A percentile compares a stretch with the other conserved stretches of the same genome.
phyloP scores from a whole-genome alignment of 1,139 yeast genomes.

The Pichia sp. region DNA sequence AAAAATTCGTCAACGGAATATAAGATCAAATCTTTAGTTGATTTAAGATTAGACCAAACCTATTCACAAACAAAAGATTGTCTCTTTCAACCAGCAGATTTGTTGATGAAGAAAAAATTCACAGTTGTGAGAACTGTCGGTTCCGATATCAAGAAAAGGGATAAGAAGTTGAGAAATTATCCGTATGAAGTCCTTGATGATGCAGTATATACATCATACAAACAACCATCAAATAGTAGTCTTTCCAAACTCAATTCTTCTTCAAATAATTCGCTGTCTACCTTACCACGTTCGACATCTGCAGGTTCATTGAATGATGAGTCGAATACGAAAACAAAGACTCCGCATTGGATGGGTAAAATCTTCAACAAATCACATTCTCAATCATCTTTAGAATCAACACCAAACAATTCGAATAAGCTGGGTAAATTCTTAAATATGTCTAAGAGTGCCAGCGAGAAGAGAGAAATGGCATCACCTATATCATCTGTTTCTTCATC shows the following conservation, averaged over 20 bases:
- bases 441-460: background rate
- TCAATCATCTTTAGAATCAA: background rate
- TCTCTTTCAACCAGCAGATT: conserved; percentile 45
- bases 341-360: conserved; percentile 14
- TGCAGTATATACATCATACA: conserved; percentile 54
- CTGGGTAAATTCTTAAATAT: conserved; percentile 2
- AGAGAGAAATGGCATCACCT: conserved; percentile 8
- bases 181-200: conserved; percentile 79
- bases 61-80: conserved; percentile 20
- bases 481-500: conserved; percentile 26
- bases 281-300: background rate
- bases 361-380: conserved; percentile 12
- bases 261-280: background rate
- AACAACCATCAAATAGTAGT: background rate
- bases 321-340: background rate
- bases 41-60: conserved; percentile 18
- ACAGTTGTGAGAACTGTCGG: conserved; percentile 40
- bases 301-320: conserved; percentile 2
- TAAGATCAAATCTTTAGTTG: conserved; percentile 11
- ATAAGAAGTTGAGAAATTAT: conserved; percentile 41
- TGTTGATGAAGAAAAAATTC: conserved; percentile 51
- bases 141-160: conserved; percentile 33
- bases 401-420: conserved; percentile 19
- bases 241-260: background rate
- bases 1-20: conserved; percentile 4